Percentiles rank a stretch among this genome's conserved stretches.
Evolutionary conservation across 2,329 filamentous ascomycete genomes (phyloP).

Genomic region (Aspergillus proliferans): DNA sequence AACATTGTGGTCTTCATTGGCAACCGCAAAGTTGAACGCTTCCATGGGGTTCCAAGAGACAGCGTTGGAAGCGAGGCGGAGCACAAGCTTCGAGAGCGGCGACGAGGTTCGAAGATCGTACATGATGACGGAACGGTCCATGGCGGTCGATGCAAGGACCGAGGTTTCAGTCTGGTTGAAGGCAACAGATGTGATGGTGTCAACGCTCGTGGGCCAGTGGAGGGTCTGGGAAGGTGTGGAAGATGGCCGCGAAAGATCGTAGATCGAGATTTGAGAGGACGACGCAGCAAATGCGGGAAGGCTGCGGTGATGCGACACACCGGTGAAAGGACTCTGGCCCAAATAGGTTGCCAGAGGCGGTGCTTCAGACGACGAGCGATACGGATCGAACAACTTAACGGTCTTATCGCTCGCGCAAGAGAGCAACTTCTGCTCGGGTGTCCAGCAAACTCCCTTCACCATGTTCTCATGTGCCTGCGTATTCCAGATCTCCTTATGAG

Average conservation of each 20-base stretch:
- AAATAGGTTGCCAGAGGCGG: slow-evolving; percentile 80
- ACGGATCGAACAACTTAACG: slow-evolving; percentile 88
- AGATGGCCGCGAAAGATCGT: slow-evolving; percentile 76
- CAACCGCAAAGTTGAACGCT: slow-evolving; percentile 88
- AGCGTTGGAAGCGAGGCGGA: slow-evolving; percentile 76
- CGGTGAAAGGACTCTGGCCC: slow-evolving; percentile 74
- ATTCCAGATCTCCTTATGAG: slow-evolving; percentile 67
- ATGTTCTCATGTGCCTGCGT: slow-evolving; percentile 84
- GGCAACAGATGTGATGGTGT: slow-evolving; percentile 80
- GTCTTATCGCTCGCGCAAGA: slow-evolving; percentile 81
- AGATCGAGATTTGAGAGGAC: slow-evolving; percentile 75
- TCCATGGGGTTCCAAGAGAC: slow-evolving; percentile 96
- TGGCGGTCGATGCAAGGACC: slow-evolving; percentile 75
- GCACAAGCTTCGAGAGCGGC: slow-evolving; percentile 71
- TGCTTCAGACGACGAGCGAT: slow-evolving; percentile 61
- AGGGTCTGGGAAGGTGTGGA: slow-evolving; percentile 72
- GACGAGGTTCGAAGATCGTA: slow-evolving; percentile 87
- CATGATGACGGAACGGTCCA: slow-evolving; percentile 78
- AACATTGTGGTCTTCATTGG: slow-evolving; percentile 89
- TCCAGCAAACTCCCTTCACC: slow-evolving; percentile 88
- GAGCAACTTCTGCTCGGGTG: slow-evolving; percentile 72
- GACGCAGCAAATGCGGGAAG: slow-evolving; percentile 71
- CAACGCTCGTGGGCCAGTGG: slow-evolving; percentile 78
- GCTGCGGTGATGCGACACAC: slow-evolving; percentile 73
- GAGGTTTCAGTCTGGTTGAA: slow-evolving; percentile 96